phyloP scores from a whole-genome alignment of 202 grass and related monocot species.

The Elaeis oleifera region DNA sequence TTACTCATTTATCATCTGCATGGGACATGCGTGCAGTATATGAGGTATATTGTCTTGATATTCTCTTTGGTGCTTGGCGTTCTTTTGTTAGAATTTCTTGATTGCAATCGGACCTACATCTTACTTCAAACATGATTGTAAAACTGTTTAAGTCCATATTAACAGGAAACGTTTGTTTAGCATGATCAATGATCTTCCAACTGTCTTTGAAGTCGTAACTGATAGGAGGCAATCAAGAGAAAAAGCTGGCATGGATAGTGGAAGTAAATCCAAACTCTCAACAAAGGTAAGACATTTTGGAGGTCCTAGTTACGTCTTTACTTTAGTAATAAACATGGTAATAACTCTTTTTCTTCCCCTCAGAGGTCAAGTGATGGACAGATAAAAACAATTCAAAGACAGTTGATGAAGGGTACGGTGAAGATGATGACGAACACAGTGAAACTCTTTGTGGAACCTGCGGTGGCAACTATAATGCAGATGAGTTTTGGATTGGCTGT shows the following conservation, averaged over 20 bases:
- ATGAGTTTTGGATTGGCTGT: constrained; percentile 81
- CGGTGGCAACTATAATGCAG: constrained; percentile 46
- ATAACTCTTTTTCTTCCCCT: constrained; percentile 9
- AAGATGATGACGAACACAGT: constrained; percentile 61
- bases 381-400: constrained; percentile 25
- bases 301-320: not conserved
- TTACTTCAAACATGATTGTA: too few species aligned
- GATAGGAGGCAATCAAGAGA: constrained; percentile 47
- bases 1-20: too few species aligned
- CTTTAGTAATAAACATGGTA: not conserved
- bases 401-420: constrained; percentile 33
- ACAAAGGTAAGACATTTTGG: constrained; percentile 38
- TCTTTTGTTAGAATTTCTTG: too few species aligned
- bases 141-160: not conserved
- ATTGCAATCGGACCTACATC: too few species aligned
- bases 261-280: constrained; percentile 51
- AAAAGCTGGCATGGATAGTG: constrained; percentile 44
- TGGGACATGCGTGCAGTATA: too few species aligned
- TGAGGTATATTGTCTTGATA: too few species aligned
- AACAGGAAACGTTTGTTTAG: constrained; percentile 76
- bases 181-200: constrained; percentile 74
- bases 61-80: too few species aligned
- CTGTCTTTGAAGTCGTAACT: constrained; percentile 52
- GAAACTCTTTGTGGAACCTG: constrained; percentile 83
- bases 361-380: constrained; percentile 55